Conservation (phyloP, 352 stramenopile genomes). For the Thalassiosira exigua region DNA sequence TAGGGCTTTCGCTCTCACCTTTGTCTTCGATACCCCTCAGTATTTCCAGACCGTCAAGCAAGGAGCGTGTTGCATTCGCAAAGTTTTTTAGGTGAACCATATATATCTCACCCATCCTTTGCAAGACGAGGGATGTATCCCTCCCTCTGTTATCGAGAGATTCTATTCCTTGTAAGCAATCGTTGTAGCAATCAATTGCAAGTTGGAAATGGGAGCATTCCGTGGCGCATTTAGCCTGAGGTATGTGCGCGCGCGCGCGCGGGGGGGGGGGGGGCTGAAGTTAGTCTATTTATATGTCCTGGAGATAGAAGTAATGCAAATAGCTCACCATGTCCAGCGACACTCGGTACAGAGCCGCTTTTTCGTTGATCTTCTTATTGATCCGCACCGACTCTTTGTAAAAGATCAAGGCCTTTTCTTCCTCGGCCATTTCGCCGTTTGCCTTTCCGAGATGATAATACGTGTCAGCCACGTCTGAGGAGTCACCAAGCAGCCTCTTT, state of each 20-base stretch:
- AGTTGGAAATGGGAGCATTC: conserved; percentile 46
- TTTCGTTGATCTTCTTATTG: conserved; percentile 46
- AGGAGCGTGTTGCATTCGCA: conserved; percentile 46
- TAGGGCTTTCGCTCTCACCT: conserved; percentile 38
- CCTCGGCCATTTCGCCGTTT: conserved; percentile 48
- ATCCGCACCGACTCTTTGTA: conserved; percentile 58
- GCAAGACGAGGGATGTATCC: conserved; percentile 41
- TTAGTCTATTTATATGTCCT: too few relatives aligned
- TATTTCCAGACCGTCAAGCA: conserved; percentile 61
- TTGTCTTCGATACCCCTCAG: conserved; percentile 41
- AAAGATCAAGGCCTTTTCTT: conserved; percentile 65
- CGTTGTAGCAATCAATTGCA: conserved; percentile 61
- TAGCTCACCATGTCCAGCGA: conserved; percentile 57
- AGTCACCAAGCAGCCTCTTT: conserved; percentile 53
- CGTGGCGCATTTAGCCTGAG: conserved; percentile 51
- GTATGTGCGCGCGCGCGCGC: too few relatives aligned
- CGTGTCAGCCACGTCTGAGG: conserved; percentile 48
- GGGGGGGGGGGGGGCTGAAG: too few relatives aligned
- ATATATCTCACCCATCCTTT: conserved; percentile 59
- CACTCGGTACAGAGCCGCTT: conserved; percentile 46
- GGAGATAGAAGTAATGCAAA: too few relatives aligned
- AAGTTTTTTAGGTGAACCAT: conserved; percentile 55
- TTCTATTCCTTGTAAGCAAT: conserved; percentile 49
- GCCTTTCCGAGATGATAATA: conserved; percentile 61
- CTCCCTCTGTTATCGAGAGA: conserved; percentile 32